A percentile compares a stretch with the other conserved stretches of the same genome.
phyloP scores from a whole-genome alignment of 192 early-diverging fungal species.

The Chytriomyces sp. region DNA sequence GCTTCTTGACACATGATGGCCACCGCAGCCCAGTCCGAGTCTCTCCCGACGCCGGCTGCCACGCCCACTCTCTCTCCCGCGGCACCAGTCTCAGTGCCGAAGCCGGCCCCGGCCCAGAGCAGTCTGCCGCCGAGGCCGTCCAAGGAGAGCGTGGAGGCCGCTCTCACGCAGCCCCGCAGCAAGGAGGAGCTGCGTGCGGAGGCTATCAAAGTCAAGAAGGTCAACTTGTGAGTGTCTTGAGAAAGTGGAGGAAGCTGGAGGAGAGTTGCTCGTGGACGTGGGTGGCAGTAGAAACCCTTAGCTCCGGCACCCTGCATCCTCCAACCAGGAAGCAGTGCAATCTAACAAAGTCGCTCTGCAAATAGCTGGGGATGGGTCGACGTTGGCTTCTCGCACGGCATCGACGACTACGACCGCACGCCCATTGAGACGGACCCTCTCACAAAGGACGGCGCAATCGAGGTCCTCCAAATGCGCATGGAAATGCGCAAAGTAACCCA shows the following conservation, averaged over 20 bases:
- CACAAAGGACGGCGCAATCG: constrained; percentile 24
- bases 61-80: too few species aligned
- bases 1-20: too few species aligned
- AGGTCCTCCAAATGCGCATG: constrained; percentile 28
- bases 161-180: not conserved
- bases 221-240: constrained; percentile 21
- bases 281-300: too few species aligned
- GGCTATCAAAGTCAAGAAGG: constrained; percentile 16
- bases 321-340: not conserved
- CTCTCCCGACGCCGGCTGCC: too few species aligned
- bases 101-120: too few species aligned
- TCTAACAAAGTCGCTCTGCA: not conserved
- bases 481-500: constrained; percentile 26
- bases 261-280: too few species aligned
- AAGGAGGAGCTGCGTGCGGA: not conserved
- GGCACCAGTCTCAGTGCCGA: too few species aligned
- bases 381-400: constrained; percentile 28
- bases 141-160: not conserved
- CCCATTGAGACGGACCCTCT: constrained; percentile 32
- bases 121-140: constrained; percentile 5
- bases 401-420: constrained; percentile 30
- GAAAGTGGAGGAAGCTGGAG: too few species aligned
- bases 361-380: constrained; percentile 31
- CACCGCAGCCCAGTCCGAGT: too few species aligned
- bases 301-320: not conserved